Conservation (phyloP, 2,329 filamentous ascomycete species). For the Penicillium sp. region DNA sequence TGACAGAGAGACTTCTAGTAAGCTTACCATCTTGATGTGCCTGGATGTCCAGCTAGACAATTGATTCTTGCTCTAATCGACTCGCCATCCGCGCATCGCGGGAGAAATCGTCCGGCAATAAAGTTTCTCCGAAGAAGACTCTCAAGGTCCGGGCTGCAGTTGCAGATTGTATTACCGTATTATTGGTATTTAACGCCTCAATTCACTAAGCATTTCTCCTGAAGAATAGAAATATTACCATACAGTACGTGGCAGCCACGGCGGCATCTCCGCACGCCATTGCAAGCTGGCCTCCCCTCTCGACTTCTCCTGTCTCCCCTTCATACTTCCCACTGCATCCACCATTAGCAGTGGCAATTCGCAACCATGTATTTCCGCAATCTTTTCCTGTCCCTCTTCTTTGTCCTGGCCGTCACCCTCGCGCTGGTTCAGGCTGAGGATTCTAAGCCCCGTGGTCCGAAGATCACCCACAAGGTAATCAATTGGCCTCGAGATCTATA, state of each 20-base stretch:
- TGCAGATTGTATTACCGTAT: conserved; percentile 8
- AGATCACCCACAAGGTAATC: conserved; percentile 87
- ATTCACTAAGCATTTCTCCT: rapidly evolving
- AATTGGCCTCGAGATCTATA: conserved; percentile 18
- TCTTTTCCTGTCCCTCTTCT: conserved; percentile 67
- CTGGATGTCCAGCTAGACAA: conserved; percentile 20
- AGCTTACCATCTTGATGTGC: conserved; percentile 41
- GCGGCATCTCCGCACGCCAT: conserved; percentile 34
- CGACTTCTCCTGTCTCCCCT: conserved; percentile 22
- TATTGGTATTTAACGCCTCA: background rate
- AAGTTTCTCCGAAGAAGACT: conserved; percentile 39
- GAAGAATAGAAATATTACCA: conserved; percentile 13
- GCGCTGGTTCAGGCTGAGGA: conserved; percentile 73
- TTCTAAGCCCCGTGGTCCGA: conserved; percentile 73
- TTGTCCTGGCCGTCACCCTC: conserved; percentile 76
- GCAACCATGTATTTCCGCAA: conserved; percentile 45
- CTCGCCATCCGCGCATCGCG: conserved; percentile 28
- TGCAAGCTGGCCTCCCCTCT: conserved; percentile 46
- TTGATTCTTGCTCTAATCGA: conserved; percentile 20
- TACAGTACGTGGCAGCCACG: background rate
- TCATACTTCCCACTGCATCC: conserved; percentile 27
- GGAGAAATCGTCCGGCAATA: conserved; percentile 44
- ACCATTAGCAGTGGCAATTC: conserved; percentile 30
- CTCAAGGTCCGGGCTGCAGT: conserved; percentile 16
- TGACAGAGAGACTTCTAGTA: background rate